These are phyloP conservation scores for Camellia japonica DNA, from an alignment of 148 eudicot genomes.

Conservation along the genomic window DNA sequence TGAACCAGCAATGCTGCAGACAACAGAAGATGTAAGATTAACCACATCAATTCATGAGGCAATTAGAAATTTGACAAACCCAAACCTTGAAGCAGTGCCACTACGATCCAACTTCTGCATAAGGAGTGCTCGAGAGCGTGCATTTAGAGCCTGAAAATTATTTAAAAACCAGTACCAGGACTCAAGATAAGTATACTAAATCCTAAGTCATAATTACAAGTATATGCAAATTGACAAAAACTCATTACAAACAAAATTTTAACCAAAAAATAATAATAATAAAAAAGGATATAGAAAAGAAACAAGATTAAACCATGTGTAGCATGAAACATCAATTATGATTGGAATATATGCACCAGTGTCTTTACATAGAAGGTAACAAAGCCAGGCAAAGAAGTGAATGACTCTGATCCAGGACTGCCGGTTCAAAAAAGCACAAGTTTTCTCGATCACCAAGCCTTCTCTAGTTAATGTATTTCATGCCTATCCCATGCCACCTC, in stretches of 20 bases:
- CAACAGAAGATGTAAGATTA: constrained; percentile 17
- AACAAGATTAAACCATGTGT: not conserved
- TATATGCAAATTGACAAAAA: not conserved
- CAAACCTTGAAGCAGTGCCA: constrained; percentile 64
- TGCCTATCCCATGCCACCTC: not conserved
- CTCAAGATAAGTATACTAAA: not conserved
- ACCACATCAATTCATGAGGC: constrained; percentile 7
- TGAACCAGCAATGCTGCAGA: constrained; percentile 55
- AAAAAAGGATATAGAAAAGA: not conserved
- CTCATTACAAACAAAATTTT: not conserved
- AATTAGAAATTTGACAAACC: constrained; percentile 7
- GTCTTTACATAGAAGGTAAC: not conserved
- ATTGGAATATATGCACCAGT: too few relatives aligned
- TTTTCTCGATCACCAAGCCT: not conserved
- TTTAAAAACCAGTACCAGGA: not conserved
- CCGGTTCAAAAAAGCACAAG: not conserved
- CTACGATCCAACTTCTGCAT: constrained; percentile 91
- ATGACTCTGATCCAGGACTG: not conserved
- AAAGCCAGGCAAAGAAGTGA: not conserved
- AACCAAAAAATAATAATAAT: not conserved
- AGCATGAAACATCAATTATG: too few relatives aligned
- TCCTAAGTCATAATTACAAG: not conserved
- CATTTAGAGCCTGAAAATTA: constrained; percentile 63
- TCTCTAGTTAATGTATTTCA: not conserved
- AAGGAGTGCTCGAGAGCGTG: constrained; percentile 79